A percentile compares a stretch with the other conserved stretches of the same genome.
These are phyloP conservation scores for Trichoderma reesei DNA, from an alignment of 495 filamentous ascomycete species.

Conservation along the genomic window DNA sequence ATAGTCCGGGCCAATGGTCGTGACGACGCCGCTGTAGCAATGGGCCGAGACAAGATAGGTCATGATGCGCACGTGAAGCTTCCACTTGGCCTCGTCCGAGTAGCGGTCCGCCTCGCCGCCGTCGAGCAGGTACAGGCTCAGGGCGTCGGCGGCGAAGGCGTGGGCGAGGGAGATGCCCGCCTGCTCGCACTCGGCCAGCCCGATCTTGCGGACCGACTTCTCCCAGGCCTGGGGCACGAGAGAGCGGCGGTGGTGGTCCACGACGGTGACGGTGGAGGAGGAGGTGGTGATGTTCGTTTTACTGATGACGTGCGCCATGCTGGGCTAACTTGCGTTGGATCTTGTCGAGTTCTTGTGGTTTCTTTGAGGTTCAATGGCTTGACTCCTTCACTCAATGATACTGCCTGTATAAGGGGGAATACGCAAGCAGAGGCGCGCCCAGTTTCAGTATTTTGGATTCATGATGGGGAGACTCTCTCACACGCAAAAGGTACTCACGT, in stretches of 20 bases:
- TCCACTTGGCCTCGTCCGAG: conserved; percentile 57
- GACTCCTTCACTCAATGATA: conserved; percentile 2
- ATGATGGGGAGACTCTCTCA: too few species aligned
- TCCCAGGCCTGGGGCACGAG: conserved; percentile 38
- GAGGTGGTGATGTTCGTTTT: conserved; percentile 21
- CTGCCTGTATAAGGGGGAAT: not conserved
- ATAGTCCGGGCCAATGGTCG: conserved; percentile 61
- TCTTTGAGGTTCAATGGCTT: not conserved
- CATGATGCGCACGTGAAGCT: conserved; percentile 62
- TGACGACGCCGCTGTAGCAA: conserved; percentile 58
- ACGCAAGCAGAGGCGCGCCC: not conserved
- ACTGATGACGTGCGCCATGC: conserved; percentile 31
- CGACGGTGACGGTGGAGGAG: conserved; percentile 18
- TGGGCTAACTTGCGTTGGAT: conserved; percentile 11
- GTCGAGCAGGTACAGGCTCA: conserved; percentile 61
- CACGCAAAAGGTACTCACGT: conserved; percentile 20
- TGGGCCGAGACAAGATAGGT: conserved; percentile 65
- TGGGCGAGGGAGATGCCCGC: conserved; percentile 59
- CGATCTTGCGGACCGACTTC: conserved; percentile 47
- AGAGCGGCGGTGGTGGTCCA: conserved; percentile 39
- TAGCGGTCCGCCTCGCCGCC: conserved; percentile 51
- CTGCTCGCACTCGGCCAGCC: conserved; percentile 52
- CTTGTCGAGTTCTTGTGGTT: conserved; percentile 9
- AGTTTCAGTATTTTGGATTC: not conserved
- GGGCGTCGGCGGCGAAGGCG: conserved; percentile 65